Evolutionary conservation across 352 stramenopile genomes (phyloP).

Genomic region (Phytophthora podocarpi): DNA sequence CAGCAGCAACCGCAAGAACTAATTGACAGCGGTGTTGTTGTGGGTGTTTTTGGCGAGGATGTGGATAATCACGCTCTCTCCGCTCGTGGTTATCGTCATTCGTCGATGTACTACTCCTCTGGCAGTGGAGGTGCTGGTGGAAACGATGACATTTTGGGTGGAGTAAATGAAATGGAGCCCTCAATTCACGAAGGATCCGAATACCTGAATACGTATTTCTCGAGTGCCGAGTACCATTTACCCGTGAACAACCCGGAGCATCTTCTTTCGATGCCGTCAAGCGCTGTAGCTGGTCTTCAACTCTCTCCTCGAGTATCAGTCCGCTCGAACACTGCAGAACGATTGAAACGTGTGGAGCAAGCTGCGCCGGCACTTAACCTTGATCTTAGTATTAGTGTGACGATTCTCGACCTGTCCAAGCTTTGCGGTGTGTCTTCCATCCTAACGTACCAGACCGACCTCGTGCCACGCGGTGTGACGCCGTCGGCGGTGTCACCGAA

Average conservation of each 20-base stretch:
- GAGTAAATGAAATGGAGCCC: slow-evolving; percentile 46
- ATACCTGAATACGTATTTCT: slow-evolving; percentile 78
- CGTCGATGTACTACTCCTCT: slow-evolving; percentile 50
- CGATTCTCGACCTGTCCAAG: slow-evolving; percentile 71
- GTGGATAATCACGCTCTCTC: slow-evolving; percentile 31
- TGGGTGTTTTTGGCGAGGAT: slow-evolving; percentile 45
- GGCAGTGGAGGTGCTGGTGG: slow-evolving; percentile 21
- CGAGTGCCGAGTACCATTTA: slow-evolving; percentile 68
- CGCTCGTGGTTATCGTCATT: slow-evolving; percentile 35
- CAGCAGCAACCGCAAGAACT: slow-evolving; percentile 40
- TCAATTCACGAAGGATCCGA: slow-evolving; percentile 72
- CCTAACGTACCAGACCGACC: slow-evolving; percentile 66
- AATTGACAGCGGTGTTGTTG: slow-evolving; percentile 30
- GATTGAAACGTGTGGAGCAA: slow-evolving; percentile 59
- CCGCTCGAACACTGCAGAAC: slow-evolving; percentile 32
- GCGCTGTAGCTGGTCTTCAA: slow-evolving; percentile 35
- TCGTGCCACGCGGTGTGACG: slow-evolving; percentile 26
- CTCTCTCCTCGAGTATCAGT: slow-evolving; percentile 57
- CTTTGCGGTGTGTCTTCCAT: slow-evolving; percentile 79
- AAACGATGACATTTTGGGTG: slow-evolving; percentile 31
- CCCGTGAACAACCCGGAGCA: slow-evolving; percentile 75
- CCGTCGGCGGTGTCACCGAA: slow-evolving; percentile 14
- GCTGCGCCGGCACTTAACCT: slow-evolving; percentile 51
- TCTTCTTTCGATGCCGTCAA: slow-evolving; percentile 58
- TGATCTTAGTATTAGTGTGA: slow-evolving; percentile 75